Evolutionary conservation across 2,329 filamentous ascomycete genomes (phyloP), one percentile per base, ranked within the genome.

Genomic region (Corinectria fuckeliana): DNA sequence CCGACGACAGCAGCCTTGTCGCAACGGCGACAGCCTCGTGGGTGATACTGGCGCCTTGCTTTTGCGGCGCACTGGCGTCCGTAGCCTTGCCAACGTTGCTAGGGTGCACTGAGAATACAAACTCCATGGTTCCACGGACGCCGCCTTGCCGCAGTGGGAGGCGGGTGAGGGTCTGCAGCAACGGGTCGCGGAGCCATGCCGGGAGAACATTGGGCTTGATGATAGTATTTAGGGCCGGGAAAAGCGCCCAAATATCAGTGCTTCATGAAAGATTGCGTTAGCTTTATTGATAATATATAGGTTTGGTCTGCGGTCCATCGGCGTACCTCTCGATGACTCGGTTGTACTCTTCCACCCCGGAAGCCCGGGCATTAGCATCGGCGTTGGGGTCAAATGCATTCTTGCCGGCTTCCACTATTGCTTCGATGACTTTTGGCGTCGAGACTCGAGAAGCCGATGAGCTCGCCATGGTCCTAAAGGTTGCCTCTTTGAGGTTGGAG

Each of bases 31-130:
- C 77, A 1, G 88, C 88, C 69, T 92, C 88, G 28, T 89, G 83
- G 0, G 89, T 89, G 55, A 92, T 88, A 39, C 83, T 84, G 4
- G 87, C 83, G 1, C 87, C 86, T 70, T 82, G 77, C 52, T 84
- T 86, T 65, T 85, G 83, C 1, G 82, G 78, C 4, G 70, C 69
- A 2, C 76, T 73, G 1, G 76, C 75, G 54, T 81, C 79, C 6
- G 77, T 74, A 0, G 71, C 52, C 65, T 75, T 73, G 56, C 77
- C 72, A 6, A 76, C 75, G 63, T 77, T 80, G 61, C 83, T 81
- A 0, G 88, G 85, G 61, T 91, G 88, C 6, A 90, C 86, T 1
- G 88, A 83, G 57, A 91, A 89, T 32, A 92, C 80, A 69, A 91
- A 91, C 69, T 91, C 89, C 61, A 91, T 79, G 0, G 87, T 89